Evolutionary conservation across 306 rosid genomes (phyloP).

Genomic region (Leucaena leucocephala): DNA sequence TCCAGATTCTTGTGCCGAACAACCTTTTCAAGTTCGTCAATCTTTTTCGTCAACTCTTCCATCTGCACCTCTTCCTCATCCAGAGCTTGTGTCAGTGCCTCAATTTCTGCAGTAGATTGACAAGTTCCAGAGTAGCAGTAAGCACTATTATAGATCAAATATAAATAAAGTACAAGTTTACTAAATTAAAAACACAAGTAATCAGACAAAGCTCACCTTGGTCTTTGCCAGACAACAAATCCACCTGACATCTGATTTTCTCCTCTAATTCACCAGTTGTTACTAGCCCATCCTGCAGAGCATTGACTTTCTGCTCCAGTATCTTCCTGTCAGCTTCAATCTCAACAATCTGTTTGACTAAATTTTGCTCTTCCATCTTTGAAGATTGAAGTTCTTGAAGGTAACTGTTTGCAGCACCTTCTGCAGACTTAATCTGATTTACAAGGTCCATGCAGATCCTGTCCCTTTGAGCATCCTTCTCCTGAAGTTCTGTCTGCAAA

Average conservation of each 20-base stretch:
- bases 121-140: conserved; percentile 26
- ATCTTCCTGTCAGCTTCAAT: conserved; percentile 56
- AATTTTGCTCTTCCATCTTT: conserved; percentile 51
- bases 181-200: conserved; percentile 15
- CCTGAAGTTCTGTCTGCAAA: conserved; percentile 91
- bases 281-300: conserved; percentile 57
- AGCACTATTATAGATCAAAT: neutral
- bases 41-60: conserved; percentile 70
- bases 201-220: conserved; percentile 62
- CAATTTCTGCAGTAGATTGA: conserved; percentile 75
- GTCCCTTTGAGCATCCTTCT: conserved; percentile 89
- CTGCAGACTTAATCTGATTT: conserved; percentile 83
- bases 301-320: conserved; percentile 65
- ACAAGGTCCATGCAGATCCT: conserved; percentile 83
- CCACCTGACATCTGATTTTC: conserved; percentile 66
- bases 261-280: conserved; percentile 62
- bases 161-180: conserved; percentile 26
- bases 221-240: conserved; percentile 77
- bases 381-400: conserved; percentile 74
- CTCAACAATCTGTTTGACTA: conserved; percentile 60
- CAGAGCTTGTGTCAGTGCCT: conserved; percentile 88
- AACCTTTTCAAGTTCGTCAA: conserved; percentile 57
- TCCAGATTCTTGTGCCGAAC: conserved; percentile 72
- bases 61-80: conserved; percentile 95
- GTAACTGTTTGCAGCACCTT: conserved; percentile 63